These are phyloP conservation scores for Podospora appendiculata DNA, from an alignment of 495 filamentous ascomycete genomes.

Conservation along the genomic window DNA sequence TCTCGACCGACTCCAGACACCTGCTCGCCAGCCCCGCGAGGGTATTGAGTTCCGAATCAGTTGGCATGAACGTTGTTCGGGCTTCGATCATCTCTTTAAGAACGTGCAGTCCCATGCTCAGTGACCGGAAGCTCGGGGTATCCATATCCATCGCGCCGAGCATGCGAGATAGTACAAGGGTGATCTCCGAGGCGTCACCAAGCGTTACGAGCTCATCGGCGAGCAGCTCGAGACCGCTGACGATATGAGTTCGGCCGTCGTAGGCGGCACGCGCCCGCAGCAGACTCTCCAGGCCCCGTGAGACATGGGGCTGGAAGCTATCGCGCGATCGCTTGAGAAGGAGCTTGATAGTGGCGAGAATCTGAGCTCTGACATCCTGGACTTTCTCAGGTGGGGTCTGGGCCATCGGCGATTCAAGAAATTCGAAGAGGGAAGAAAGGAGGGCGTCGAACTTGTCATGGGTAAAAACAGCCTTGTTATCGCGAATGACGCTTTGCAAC, in stretches of 20 bases:
- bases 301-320: slow-evolving; percentile 56
- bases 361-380: slow-evolving; percentile 75
- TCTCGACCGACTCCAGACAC: slow-evolving; percentile 62
- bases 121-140: slow-evolving; percentile 16
- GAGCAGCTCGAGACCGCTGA: slow-evolving; percentile 46
- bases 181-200: slow-evolving; percentile 42
- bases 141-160: slow-evolving; percentile 30
- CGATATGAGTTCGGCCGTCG: slow-evolving; percentile 44
- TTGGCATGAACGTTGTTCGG: slow-evolving; percentile 29
- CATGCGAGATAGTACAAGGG: slow-evolving; percentile 35
- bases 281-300: slow-evolving; percentile 57
- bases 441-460: slow-evolving; percentile 67
- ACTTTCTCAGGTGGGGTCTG: slow-evolving; percentile 45
- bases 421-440: slow-evolving; percentile 63
- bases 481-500: slow-evolving; percentile 70
- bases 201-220: slow-evolving; percentile 44
- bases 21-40: slow-evolving; percentile 49
- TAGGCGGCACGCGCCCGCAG: slow-evolving; percentile 58
- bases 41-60: slow-evolving; percentile 32
- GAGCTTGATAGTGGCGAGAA: slow-evolving; percentile 69
- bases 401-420: slow-evolving; percentile 51
- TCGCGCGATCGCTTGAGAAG: slow-evolving; percentile 61
- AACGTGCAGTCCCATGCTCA: slow-evolving; percentile 56
- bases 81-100: slow-evolving; percentile 44
- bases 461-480: slow-evolving; percentile 48